These are phyloP conservation scores for Albatrellus sp. DNA, from an alignment of 1,284 basidiomycete genomes.

Conservation along the genomic window DNA sequence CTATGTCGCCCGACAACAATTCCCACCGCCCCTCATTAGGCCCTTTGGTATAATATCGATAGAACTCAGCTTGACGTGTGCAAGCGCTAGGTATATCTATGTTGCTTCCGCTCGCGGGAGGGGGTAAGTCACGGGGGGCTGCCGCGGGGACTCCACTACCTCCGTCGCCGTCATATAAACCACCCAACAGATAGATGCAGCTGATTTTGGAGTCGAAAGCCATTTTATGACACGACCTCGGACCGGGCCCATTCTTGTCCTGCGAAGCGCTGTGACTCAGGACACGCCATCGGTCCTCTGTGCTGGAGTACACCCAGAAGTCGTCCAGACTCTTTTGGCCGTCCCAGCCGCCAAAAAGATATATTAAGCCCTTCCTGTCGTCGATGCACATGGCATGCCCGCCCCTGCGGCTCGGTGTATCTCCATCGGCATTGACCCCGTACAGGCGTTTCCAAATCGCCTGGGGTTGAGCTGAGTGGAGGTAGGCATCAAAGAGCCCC, in stretches of 20 bases:
- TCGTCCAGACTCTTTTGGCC: conserved; percentile 65
- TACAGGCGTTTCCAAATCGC: conserved; percentile 45
- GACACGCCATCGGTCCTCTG: conserved; percentile 49
- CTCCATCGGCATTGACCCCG: conserved; percentile 48
- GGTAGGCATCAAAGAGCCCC: conserved; percentile 46
- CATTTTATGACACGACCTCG: conserved; percentile 77
- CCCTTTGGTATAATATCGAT: conserved; percentile 55
- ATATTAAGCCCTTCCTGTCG: conserved; percentile 46
- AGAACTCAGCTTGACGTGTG: conserved; percentile 38
- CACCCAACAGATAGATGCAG: conserved; percentile 60
- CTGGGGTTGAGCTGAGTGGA: conserved; percentile 42
- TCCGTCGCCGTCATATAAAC: conserved; percentile 33
- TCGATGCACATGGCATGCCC: conserved; percentile 82
- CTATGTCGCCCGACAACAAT: conserved; percentile 46
- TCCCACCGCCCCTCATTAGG: conserved; percentile 54
- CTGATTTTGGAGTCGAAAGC: conserved; percentile 62
- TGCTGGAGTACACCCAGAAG: conserved; percentile 67
- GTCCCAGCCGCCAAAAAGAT: conserved; percentile 75
- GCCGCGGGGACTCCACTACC: conserved; percentile 25
- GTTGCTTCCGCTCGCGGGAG: conserved; percentile 1
- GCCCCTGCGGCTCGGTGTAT: conserved; percentile 51
- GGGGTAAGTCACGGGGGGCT: neutral
- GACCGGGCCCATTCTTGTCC: conserved; percentile 55
- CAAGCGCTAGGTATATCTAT: conserved; percentile 5
- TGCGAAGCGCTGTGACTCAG: conserved; percentile 43